Conservation (phyloP, 345 rosid species). For the Syzygium aqueum region DNA sequence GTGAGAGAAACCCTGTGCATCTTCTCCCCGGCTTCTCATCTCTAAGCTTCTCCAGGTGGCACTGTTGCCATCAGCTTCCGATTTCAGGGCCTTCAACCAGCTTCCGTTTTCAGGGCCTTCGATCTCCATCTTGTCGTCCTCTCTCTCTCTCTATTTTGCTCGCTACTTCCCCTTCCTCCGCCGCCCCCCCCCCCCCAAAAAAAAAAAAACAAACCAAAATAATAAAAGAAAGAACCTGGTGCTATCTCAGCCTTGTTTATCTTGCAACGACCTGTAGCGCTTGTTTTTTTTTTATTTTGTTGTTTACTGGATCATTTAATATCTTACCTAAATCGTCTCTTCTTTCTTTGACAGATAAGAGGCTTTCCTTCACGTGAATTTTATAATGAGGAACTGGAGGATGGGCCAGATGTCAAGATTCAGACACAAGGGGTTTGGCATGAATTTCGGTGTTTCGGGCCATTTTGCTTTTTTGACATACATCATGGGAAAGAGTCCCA, state of each 20-base stretch:
- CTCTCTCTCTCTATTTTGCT: too few relatives aligned
- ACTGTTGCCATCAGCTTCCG: neutral
- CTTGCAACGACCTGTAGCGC: neutral
- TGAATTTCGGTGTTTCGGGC: conserved; percentile 68
- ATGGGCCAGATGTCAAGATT: conserved; percentile 55
- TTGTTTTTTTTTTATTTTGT: neutral
- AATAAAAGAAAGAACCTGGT: neutral
- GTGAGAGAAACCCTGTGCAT: neutral
- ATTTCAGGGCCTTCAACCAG: neutral
- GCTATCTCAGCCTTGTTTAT: too few relatives aligned
- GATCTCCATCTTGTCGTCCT: neutral
- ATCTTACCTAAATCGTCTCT: neutral
- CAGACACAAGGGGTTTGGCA: conserved; percentile 86
- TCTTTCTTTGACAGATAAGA: conserved; percentile 44
- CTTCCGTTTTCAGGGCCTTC: too few relatives aligned
- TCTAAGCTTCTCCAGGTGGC: neutral
- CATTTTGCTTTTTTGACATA: conserved; percentile 87
- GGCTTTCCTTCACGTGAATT: conserved; percentile 86
- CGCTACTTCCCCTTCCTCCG: too few relatives aligned
- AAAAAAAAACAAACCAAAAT: neutral
- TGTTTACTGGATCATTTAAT: neutral
- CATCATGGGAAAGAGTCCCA: conserved; percentile 82
- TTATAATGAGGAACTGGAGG: conserved; percentile 68
- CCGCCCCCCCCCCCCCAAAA: too few relatives aligned
- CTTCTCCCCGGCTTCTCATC: neutral